Base-by-base conservation (phyloP, 1,284 basidiomycete species). In the Schizophyllum commune region DNA sequence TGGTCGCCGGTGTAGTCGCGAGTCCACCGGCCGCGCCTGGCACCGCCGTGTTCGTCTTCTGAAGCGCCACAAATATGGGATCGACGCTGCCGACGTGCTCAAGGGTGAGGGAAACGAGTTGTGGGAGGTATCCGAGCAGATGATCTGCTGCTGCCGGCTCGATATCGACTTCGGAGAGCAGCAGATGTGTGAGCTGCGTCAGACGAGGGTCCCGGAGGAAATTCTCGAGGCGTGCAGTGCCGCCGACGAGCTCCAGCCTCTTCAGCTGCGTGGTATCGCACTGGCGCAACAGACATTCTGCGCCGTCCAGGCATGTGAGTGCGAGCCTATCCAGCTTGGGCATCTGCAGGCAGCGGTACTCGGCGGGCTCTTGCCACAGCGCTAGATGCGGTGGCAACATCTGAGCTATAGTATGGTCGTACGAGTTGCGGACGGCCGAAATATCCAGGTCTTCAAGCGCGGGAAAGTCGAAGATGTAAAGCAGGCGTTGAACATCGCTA, bases 221-320 rank as follows among this genome's bases (percentile, higher is more conserved):
- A 39, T 68, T 71, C 65, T 76, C 73, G 34, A 74, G 67, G 34
- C 71, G 72, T 47, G 65, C 64, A 5, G 61, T 58, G 20, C 57
- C 61, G 59, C 67, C 69, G 57, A 69, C 62, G 58, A 84, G 66
- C 61, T 79, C 79, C 60, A 80, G 69, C 56, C 72, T 76, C 64
- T 76, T 68, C 54, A 83, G 74, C 51, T 66, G 67, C 0, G 80
- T 79, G 61, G 82, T 72, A 52, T 69, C 63, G 63, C 82, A 73
- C 63, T 75, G 76, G 59, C 78, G 75, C 60, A 81, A 65, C 6
- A 75, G 68, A 22, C 69, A 69, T 17, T 69, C 67, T 39, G 77
- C 67, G 3, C 70, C 66, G 47, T 82, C 78, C 11, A 70, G 68
- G 63, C 72, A 77, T 65, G 78, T 76, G 32, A 79, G 66, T 55